A percentile compares a stretch with the other conserved stretches of the same genome.
phyloP scores from a whole-genome alignment of 169 alveolate genomes.

The Plasmodium inui region DNA sequence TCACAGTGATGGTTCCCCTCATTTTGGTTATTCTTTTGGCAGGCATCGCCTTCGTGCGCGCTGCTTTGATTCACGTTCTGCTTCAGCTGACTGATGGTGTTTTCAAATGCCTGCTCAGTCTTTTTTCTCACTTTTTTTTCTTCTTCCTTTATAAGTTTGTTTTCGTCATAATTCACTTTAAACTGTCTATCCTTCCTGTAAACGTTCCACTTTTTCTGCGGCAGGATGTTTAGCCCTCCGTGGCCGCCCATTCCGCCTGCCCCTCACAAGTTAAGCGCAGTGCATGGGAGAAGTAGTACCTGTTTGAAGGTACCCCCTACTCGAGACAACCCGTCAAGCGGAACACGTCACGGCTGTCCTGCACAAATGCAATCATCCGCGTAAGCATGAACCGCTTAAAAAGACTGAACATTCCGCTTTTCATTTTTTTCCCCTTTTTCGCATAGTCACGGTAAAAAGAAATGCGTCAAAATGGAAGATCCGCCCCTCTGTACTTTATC shows the following conservation, averaged over 20 bases:
- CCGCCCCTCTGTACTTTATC: neutral
- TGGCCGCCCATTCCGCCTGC: conserved; percentile 91
- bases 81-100: neutral
- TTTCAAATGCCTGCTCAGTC: conserved; percentile 30
- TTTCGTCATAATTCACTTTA: conserved; percentile 86
- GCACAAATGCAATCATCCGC: neutral
- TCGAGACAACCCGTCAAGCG: neutral
- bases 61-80: neutral
- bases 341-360: neutral
- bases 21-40: neutral
- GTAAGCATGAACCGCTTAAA: neutral
- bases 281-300: neutral
- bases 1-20: neutral
- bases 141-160: conserved; percentile 68
- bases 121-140: conserved; percentile 53
- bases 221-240: conserved; percentile 93
- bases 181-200: conserved; percentile 89
- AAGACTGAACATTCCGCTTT: neutral
- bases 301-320: neutral
- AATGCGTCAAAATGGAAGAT: neutral
- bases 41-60: neutral
- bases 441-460: neutral
- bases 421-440: neutral
- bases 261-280: neutral
- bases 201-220: conserved; percentile 94